Conservation (phyloP, 257 asterid genomes). For the Cynanchum wilfordii region DNA sequence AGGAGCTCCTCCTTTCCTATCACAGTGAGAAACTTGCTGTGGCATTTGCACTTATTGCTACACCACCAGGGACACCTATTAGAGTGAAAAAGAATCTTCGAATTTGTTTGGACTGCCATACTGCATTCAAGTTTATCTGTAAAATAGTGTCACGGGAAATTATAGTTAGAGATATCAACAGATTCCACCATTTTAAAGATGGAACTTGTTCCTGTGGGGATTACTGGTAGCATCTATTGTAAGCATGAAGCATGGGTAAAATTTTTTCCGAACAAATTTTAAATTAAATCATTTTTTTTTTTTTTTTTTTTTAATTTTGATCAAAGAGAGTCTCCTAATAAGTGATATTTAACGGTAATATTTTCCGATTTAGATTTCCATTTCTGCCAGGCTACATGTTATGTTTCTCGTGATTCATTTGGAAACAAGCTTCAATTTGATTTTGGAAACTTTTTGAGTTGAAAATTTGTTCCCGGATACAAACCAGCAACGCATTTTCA, state of each 20-base stretch:
- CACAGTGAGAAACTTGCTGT: conserved; percentile 89
- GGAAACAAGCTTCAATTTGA: not conserved
- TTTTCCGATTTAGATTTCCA: too few relatives aligned
- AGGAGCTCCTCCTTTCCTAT: conserved; percentile 55
- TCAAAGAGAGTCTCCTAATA: too few relatives aligned
- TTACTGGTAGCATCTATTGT: conserved; percentile 47
- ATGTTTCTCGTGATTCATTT: not conserved
- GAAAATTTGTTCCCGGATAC: not conserved
- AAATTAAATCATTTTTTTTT: too few relatives aligned
- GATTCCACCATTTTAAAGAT: conserved; percentile 74
- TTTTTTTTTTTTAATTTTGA: too few relatives aligned
- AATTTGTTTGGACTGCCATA: conserved; percentile 76
- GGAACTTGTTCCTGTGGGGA: conserved; percentile 84
- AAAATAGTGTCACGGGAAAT: conserved; percentile 60
- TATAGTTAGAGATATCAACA: conserved; percentile 60
- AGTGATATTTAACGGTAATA: too few relatives aligned
- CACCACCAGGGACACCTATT: conserved; percentile 64
- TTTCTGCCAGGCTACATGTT: not conserved
- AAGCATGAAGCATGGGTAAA: too few relatives aligned
- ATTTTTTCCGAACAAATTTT: too few relatives aligned
- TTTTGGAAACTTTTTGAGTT: too few relatives aligned
- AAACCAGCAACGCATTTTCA: too few relatives aligned
- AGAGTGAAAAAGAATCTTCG: conserved; percentile 78
- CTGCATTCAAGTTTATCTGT: conserved; percentile 63
- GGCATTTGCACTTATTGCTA: conserved; percentile 63